Evolutionary conservation across 1,284 basidiomycete genomes (phyloP), one percentile per base, ranked within the genome.

Genomic region (Cutaneotrichosporon mucoides): DNA sequence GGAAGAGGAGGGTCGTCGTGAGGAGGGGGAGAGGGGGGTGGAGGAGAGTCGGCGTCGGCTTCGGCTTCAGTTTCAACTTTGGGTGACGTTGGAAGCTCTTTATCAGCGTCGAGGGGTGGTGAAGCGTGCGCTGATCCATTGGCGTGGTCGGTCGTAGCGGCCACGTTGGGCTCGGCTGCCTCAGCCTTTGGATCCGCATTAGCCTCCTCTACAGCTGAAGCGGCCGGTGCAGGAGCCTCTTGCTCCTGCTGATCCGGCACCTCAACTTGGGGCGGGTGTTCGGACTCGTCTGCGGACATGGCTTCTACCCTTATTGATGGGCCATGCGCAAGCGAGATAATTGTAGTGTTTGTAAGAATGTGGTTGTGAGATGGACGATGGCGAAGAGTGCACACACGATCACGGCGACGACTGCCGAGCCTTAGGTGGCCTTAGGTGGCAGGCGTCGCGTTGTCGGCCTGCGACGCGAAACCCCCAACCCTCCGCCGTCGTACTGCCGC

Each of bases 241-340:
- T 54, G 42, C 15, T 54, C 41, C 8, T 15, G 9, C 41, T 49
- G 6, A 9, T 9, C 33, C 47, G 13, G 13, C 15, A 24, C 45
- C 9, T 15, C 10, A 9, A 43, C 51, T 2, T 2, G 40, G 3
- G 44, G n/a, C 11, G n/a, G 34, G 15, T 35, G 36, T 7, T 55
- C 43, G 12, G 53, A 16, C 36, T 55, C 53, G 45, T 55, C 53
- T 55, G 53, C 53, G 10, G 53, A 55, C 53, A 55, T 55, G 53
- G 15, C 53, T 37, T 12, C 12, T 12, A 35, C 13, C 9, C n/a
- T 34, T 35, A 34, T 34, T 34, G 6, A n/a, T 12, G 46, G 35
- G 34, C 46, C 46, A 47, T 47, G 46, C 33, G 12, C 45, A 9
- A 8, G 16, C 34, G 12, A 34, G n/a, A 11, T 16, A 24, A 6